Conservation (phyloP, 2,329 filamentous ascomycete species). For the Davidsoniella neocaledoniae region DNA sequence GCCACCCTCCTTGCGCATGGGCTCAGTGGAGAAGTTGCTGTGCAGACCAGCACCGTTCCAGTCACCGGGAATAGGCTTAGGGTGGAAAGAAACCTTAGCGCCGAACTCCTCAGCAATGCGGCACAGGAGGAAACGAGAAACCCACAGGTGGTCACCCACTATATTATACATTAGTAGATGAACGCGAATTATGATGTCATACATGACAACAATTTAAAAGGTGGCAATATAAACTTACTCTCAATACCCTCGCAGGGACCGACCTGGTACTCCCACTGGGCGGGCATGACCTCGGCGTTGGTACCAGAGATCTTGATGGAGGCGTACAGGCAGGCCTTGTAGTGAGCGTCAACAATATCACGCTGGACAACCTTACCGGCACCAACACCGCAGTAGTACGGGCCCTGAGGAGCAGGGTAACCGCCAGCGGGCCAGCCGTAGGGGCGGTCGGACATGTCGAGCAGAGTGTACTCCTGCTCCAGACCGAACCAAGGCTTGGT, state of each 20-base stretch:
- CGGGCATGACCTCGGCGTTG: constrained; percentile 97
- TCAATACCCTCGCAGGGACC: constrained; percentile 77
- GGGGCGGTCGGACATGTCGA: constrained; percentile 71
- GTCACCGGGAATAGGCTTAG: constrained; percentile 80
- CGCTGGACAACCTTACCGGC: constrained; percentile 94
- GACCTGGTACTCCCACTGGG: constrained; percentile 87
- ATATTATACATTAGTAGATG: constrained; percentile 16
- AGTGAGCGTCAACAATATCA: constrained; percentile 71
- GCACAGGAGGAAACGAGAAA: constrained; percentile 64
- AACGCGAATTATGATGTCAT: background rate
- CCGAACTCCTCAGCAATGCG: constrained; percentile 93
- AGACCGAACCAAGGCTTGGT: constrained; percentile 95
- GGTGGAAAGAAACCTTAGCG: constrained; percentile 84
- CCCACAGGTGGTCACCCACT: constrained; percentile 95
- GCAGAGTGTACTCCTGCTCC: constrained; percentile 77
- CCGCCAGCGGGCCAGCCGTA: constrained; percentile 58
- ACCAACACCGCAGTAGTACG: constrained; percentile 85
- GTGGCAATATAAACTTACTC: constrained; percentile 34
- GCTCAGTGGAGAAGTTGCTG: constrained; percentile 81
- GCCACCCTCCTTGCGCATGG: constrained; percentile 79
- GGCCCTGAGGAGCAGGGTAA: constrained; percentile 82
- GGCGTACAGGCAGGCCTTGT: constrained; percentile 54
- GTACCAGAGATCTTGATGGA: constrained; percentile 91
- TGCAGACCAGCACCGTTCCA: constrained; percentile 96
- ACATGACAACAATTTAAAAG: too few relatives aligned